A percentile compares a stretch with the other conserved stretches of the same genome.
Evolutionary conservation across 2,329 filamentous ascomycete genomes (phyloP).

Genomic region (Lecanosticta acicola): DNA sequence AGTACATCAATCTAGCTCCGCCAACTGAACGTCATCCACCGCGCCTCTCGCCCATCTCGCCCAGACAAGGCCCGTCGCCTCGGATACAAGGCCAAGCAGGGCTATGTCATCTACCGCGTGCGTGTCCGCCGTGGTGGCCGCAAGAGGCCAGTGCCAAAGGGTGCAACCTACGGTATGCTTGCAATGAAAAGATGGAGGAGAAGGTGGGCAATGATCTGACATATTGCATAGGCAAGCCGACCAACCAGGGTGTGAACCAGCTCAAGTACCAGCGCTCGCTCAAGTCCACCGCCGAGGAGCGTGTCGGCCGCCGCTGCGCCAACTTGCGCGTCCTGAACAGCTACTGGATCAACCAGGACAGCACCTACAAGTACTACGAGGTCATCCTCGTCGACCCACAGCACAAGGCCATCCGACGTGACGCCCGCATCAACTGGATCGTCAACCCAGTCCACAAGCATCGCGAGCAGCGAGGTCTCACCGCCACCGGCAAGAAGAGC

Average conservation of each 20-base stretch:
- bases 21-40: conserved; percentile 99
- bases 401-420: conserved; percentile 99
- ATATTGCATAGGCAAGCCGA: conserved; percentile 78
- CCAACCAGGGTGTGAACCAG: conserved; percentile 99
- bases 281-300: conserved; percentile 96
- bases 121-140: conserved; percentile 97
- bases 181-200: conserved; percentile 2
- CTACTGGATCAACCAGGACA: conserved; percentile 99
- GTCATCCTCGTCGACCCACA: conserved; percentile 99
- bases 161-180: conserved; percentile 91
- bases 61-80: conserved; percentile 99
- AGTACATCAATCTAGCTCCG: conserved; percentile 99
- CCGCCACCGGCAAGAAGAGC: conserved; percentile 98
- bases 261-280: conserved; percentile 99
- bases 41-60: conserved; percentile 93
- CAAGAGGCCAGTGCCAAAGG: conserved; percentile 94
- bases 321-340: conserved; percentile 99
- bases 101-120: conserved; percentile 99
- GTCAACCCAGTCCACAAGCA: conserved; percentile 99
- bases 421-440: conserved; percentile 99
- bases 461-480: conserved; percentile 95
- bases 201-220: conserved; percentile 30
- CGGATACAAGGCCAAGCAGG: conserved; percentile 99
- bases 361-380: conserved; percentile 99
- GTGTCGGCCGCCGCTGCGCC: conserved; percentile 97